Evolutionary conservation across 2,329 filamentous ascomycete genomes (phyloP).

Genomic region (Aspergillus calidoustus): DNA sequence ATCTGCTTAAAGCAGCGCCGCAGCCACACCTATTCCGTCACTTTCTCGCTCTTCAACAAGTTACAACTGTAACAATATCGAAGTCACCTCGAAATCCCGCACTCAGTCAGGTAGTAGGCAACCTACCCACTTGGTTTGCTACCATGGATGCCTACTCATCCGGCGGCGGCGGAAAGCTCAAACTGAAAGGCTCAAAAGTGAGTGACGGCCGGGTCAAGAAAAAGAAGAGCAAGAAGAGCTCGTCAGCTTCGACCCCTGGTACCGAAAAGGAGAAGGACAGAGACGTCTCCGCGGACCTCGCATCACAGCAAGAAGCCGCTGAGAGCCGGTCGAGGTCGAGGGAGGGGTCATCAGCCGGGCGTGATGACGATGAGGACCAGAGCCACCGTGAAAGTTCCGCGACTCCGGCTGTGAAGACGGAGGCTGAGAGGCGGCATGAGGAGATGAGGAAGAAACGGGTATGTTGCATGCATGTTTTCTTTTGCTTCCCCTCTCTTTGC

Average conservation of each 20-base stretch:
- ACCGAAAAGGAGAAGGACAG: not conserved
- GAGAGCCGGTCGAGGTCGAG: not conserved
- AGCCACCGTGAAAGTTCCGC: constrained; percentile 11
- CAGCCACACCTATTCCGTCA: constrained; percentile 12
- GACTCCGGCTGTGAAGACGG: constrained; percentile 68
- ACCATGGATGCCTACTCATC: constrained; percentile 57
- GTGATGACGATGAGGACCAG: not conserved
- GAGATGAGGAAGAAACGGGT: constrained; percentile 81
- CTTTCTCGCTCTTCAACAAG: not conserved
- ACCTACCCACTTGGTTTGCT: not conserved
- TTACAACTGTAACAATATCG: not conserved
- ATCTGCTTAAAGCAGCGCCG: constrained; percentile 14
- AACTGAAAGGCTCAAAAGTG: constrained; percentile 77
- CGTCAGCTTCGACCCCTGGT: constrained; percentile 26
- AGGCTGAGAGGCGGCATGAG: constrained; percentile 79
- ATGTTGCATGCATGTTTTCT: constrained; percentile 43
- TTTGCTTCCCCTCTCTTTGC: not conserved
- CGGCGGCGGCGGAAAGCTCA: constrained; percentile 74
- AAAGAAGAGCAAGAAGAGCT: constrained; percentile 56
- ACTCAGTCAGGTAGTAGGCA: not conserved
- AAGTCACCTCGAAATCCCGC: not conserved
- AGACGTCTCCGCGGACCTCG: not conserved
- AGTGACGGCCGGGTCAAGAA: constrained; percentile 54
- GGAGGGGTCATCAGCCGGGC: not conserved
- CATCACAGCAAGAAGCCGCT: not conserved